phyloP scores from a whole-genome alignment of 257 asterid genomes.

The Solanum appendiculatum region DNA sequence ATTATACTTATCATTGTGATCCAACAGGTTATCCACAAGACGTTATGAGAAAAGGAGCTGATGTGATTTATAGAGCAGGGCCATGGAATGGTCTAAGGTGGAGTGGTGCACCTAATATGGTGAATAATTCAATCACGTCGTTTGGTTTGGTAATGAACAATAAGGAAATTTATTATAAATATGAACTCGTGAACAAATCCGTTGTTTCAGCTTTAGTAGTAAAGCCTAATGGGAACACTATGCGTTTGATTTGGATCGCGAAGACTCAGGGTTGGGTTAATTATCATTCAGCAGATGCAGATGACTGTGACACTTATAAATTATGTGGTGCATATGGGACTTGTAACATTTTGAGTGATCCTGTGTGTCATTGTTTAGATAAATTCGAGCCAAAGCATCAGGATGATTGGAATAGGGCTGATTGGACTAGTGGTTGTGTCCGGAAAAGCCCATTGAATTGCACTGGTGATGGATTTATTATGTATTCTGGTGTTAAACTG shows the following conservation, averaged over 20 bases:
- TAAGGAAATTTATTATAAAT: constrained; percentile 11
- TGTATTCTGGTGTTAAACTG: constrained; percentile 14
- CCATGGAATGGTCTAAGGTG: constrained; percentile 34
- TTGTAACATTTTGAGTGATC: constrained; percentile 8
- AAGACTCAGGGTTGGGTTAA: constrained; percentile 10
- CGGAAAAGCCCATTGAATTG: constrained; percentile 3
- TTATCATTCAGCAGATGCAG: constrained; percentile 6
- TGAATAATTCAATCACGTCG: background rate
- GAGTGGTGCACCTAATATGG: constrained; percentile 14
- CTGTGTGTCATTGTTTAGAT: constrained; percentile 9
- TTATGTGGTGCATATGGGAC: constrained; percentile 18
- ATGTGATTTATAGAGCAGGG: constrained; percentile 8
- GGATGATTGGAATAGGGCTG: constrained; percentile 4
- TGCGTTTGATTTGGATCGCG: background rate
- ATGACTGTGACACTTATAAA: constrained; percentile 12
- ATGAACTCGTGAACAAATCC: background rate
- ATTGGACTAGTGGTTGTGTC: constrained; percentile 18
- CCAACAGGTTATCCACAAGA: constrained; percentile 28
- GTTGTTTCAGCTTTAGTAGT: constrained; percentile 2
- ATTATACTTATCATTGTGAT: constrained; percentile 12
- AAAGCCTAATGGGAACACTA: background rate
- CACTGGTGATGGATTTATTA: constrained; percentile 8
- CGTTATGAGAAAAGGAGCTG: background rate
- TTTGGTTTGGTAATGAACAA: background rate
- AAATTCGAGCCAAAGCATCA: constrained; percentile 11